Evolutionary conservation across 2,329 filamentous ascomycete species (phyloP).

Genomic region (Thielaviopsis euricoi): DNA sequence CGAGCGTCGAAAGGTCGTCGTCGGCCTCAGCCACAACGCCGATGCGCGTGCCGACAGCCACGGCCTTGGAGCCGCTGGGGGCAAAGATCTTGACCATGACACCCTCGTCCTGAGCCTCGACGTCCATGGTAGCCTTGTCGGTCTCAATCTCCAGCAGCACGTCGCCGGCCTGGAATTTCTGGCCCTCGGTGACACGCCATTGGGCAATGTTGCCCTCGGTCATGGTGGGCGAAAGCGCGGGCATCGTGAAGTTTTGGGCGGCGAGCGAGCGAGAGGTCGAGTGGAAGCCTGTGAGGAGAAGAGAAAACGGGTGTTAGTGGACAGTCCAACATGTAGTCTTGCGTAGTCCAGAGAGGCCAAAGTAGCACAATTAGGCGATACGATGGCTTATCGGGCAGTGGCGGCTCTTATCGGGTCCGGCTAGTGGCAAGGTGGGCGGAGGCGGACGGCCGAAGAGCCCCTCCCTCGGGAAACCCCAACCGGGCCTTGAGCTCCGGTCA

Average conservation of each 20-base stretch:
- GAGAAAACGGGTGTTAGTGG: too few species aligned
- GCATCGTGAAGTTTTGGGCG: slow-evolving; percentile 82
- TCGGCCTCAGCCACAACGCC: slow-evolving; percentile 67
- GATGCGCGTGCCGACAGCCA: slow-evolving; percentile 68
- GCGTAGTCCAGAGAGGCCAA: not conserved
- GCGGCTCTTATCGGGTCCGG: not conserved
- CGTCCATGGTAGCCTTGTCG: slow-evolving; percentile 89
- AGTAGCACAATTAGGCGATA: too few species aligned
- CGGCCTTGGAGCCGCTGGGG: slow-evolving; percentile 54
- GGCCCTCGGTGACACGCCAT: slow-evolving; percentile 80
- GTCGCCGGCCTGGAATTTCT: slow-evolving; percentile 66
- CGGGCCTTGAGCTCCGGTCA: too few species aligned
- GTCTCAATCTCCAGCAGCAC: slow-evolving; percentile 86
- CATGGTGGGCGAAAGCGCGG: slow-evolving; percentile 82
- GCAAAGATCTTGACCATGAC: slow-evolving; percentile 69
- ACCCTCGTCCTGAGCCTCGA: slow-evolving; percentile 82
- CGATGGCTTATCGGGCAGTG: not conserved
- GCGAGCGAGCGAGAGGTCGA: slow-evolving; percentile 44
- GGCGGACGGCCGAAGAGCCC: not conserved
- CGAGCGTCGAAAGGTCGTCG: slow-evolving; percentile 58
- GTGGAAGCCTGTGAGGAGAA: slow-evolving; percentile 53
- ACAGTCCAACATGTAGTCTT: not conserved
- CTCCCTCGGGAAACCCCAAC: not conserved
- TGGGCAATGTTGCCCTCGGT: slow-evolving; percentile 76
- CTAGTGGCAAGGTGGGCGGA: not conserved